Base-by-base conservation (phyloP, 2,329 filamentous ascomycete species). In the Esteya vermicola region DNA sequence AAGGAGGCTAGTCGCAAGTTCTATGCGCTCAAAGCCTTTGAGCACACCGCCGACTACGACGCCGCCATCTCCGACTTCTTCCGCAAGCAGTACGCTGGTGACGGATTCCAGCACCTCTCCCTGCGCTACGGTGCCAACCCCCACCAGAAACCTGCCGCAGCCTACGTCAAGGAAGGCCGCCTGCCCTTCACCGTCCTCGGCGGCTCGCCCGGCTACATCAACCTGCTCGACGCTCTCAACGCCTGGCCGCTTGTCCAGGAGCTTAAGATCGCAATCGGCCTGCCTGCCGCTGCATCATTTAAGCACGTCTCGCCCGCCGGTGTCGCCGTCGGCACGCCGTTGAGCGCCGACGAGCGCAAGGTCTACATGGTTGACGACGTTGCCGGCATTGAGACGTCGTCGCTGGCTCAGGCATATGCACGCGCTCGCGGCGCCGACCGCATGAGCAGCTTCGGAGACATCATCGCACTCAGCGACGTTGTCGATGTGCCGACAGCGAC, bases 341-440 rank as follows among this genome's bases (percentile, higher is more conserved):
- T 98, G 48, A 85, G 68, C 48, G 76, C 83, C 31, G 82, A 84
- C 39, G 91, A 98, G 73, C 81, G 84, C 62, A 93, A 93, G 66
- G 91, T 95, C 41, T 98, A 94, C 70, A 95, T 98, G 70, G 91
- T 98, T 43, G 85, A 93, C 55, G 91, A 95, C 56, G 93, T 98
- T 52, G 74, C 78, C 45, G 88, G 85, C 40, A 78, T 98, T 47
- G 85, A 93, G 61, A 74, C 73, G 35, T 96, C 89, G 9, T 72
- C 70, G 33, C 75, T 96, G 25, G 91, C 91, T 20, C 88, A 94
- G 64, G 91, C 91, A 30, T 98, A 98, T 55, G 89, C 91, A 43
- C 84, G 91, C 57, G 91, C 91, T 41, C 80, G 91, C 55, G 91
- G 91, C 49, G 88, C 91, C 36, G 91, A 98, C 65, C 84, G 91